phyloP scores from a whole-genome alignment of 768 basidiomycete species.

The Mycena crocata region DNA sequence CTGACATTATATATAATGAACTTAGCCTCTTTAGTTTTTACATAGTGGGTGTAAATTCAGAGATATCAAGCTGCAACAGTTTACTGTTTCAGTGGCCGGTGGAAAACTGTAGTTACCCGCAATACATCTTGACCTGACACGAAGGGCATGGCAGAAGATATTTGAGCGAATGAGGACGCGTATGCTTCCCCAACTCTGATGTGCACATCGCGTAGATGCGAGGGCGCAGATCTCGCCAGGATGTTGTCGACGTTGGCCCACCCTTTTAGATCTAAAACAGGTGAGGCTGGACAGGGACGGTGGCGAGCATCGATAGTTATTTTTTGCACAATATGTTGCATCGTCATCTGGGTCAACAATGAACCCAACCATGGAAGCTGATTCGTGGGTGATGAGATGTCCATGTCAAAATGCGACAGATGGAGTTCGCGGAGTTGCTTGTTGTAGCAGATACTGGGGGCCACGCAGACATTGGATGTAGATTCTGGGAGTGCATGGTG shows the following conservation, averaged over 20 bases:
- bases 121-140: neutral
- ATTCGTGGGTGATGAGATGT: conserved; percentile 24
- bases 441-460: conserved; percentile 26
- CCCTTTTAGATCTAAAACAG: conserved; percentile 1
- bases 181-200: conserved; percentile 7
- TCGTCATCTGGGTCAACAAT: conserved; percentile 15
- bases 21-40: too few species aligned
- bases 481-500: neutral
- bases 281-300: neutral
- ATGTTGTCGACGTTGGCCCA: conserved; percentile 18
- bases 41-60: too few species aligned
- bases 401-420: conserved; percentile 23
- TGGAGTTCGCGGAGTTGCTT: conserved; percentile 15
- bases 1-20: too few species aligned
- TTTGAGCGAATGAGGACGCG: neutral
- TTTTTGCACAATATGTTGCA: conserved; percentile 1
- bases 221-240: neutral
- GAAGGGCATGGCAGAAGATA: conserved; percentile 16
- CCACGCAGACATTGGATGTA: neutral
- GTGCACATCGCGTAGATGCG: conserved; percentile 8
- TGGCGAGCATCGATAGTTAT: conserved; percentile 19
- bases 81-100: too few species aligned
- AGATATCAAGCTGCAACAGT: too few species aligned
- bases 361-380: conserved; percentile 24
- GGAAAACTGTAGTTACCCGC: conserved; percentile 1